Evolutionary conservation across 306 rosid species (phyloP).

Genomic region (Calophaca sinica): DNA sequence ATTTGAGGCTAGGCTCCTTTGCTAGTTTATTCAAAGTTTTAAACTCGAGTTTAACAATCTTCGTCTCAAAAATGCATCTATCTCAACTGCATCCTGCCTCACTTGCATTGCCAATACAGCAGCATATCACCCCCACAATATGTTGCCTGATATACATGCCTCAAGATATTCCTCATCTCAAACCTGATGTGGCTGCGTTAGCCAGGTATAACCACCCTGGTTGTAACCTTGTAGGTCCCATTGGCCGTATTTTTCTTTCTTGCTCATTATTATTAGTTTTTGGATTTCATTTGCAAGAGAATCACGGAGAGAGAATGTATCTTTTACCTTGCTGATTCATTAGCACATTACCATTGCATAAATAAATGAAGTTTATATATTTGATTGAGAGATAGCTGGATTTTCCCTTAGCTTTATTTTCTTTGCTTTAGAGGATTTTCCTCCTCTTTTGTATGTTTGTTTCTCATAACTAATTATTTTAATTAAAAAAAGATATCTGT

Average conservation of each 20-base stretch:
- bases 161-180: not conserved
- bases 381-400: conserved; percentile 5
- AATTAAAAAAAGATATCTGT: not conserved
- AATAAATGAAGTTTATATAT: not conserved
- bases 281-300: too few relatives aligned
- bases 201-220: not conserved
- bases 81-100: not conserved
- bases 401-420: conserved; percentile 9
- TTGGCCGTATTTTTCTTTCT: too few relatives aligned
- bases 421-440: not conserved
- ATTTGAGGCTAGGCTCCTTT: not conserved
- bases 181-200: not conserved
- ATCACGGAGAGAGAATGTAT: not conserved
- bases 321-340: not conserved
- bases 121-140: not conserved
- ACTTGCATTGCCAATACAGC: not conserved
- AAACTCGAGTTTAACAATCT: not conserved
- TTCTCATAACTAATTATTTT: conserved; percentile 16
- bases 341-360: not conserved
- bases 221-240: too few relatives aligned
- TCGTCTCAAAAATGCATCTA: not conserved
- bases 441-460: not conserved
- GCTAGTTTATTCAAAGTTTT: not conserved
- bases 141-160: not conserved
- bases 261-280: too few relatives aligned